Evolutionary conservation across 1,284 basidiomycete species (phyloP).

Genomic region (Tilletia indica): DNA sequence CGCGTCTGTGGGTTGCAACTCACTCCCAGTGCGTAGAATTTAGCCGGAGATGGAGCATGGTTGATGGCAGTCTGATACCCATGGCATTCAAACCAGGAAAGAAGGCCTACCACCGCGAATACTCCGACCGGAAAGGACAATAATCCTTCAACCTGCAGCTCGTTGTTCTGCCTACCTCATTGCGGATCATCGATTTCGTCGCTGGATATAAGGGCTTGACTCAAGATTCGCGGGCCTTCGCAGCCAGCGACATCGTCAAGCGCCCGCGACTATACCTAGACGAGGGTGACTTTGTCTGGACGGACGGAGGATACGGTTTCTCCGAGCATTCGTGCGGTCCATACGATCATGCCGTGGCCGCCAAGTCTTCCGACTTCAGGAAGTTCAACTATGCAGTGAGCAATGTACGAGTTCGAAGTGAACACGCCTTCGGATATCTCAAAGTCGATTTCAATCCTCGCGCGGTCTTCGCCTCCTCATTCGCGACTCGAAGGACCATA

Average conservation of each 20-base stretch:
- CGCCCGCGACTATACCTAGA: constrained; percentile 16
- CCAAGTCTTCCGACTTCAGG: constrained; percentile 16
- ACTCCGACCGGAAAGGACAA: constrained; percentile 12
- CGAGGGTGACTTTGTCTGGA: constrained; percentile 20
- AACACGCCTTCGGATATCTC: constrained; percentile 18
- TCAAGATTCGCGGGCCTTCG: constrained; percentile 19
- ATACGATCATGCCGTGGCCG: constrained; percentile 12
- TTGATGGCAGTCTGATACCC: too few species aligned
- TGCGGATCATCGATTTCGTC: constrained; percentile 18
- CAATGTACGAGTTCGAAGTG: neutral
- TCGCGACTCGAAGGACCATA: too few species aligned
- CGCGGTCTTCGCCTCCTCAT: constrained; percentile 8
- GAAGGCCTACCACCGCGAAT: constrained; percentile 21
- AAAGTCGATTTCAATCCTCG: constrained; percentile 19
- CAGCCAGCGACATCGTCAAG: constrained; percentile 20
- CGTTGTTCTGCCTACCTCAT: constrained; percentile 17
- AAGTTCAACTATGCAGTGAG: constrained; percentile 16
- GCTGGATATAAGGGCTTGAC: constrained; percentile 8
- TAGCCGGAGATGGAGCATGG: too few species aligned
- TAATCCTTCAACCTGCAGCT: constrained; percentile 15
- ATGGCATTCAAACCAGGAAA: constrained; percentile 9
- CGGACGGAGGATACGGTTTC: constrained; percentile 19
- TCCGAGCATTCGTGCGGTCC: constrained; percentile 15
- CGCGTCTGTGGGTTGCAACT: too few species aligned
- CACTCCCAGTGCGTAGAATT: too few species aligned